Evolutionary conservation across 2,329 filamentous ascomycete species (phyloP).

Genomic region (Fusarium burgessii): DNA sequence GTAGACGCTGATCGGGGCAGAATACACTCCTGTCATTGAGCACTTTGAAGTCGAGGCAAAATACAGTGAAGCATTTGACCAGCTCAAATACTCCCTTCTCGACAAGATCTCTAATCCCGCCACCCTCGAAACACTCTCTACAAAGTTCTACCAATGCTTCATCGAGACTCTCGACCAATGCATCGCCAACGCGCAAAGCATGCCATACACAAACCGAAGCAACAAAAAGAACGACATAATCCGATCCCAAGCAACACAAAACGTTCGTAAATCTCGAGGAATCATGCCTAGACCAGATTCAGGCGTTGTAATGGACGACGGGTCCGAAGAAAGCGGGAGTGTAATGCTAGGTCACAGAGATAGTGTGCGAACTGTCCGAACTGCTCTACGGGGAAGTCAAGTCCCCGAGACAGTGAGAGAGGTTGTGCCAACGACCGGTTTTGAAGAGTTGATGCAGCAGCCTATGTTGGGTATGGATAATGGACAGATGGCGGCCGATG

Average conservation of each 20-base stretch:
- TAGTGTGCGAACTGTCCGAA: conserved; percentile 49
- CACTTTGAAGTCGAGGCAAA: conserved; percentile 55
- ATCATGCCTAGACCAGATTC: conserved; percentile 53
- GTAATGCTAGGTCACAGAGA: conserved; percentile 47
- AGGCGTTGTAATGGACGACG: conserved; percentile 55
- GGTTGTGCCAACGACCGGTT: conserved; percentile 22
- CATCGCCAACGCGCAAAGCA: conserved; percentile 50
- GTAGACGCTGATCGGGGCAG: conserved; percentile 38
- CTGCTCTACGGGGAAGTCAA: conserved; percentile 39
- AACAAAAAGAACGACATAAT: conserved; percentile 54
- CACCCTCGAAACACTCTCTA: conserved; percentile 54
- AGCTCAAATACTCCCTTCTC: conserved; percentile 50
- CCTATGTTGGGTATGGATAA: conserved; percentile 21
- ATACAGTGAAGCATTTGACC: conserved; percentile 52
- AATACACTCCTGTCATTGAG: conserved; percentile 57
- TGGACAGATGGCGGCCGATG: conserved; percentile 29
- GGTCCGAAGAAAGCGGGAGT: conserved; percentile 54
- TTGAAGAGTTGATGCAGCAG: conserved; percentile 43
- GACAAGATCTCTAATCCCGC: conserved; percentile 55
- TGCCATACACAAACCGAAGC: conserved; percentile 56
- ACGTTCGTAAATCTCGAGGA: conserved; percentile 41
- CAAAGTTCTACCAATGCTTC: conserved; percentile 57
- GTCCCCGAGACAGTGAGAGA: conserved; percentile 42
- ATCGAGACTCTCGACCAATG: conserved; percentile 55
- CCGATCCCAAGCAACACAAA: conserved; percentile 33